Percentiles rank a stretch among this genome's conserved stretches.
These are phyloP conservation scores for Kodamaea fungicola DNA, from an alignment of 1,139 yeast genomes.

Conservation along the genomic window DNA sequence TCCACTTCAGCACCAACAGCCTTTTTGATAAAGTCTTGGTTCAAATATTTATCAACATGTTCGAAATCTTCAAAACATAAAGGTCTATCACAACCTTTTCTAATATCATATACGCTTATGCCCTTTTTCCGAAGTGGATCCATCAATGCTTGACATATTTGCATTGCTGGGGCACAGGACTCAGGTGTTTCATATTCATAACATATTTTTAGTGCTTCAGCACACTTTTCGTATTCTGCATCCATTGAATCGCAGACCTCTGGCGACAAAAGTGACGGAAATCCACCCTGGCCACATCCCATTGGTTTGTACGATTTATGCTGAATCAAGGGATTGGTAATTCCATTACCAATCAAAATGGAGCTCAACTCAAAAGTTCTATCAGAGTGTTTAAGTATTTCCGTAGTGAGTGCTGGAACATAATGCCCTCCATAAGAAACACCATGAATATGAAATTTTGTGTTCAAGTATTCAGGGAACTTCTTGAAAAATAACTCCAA, in stretches of 20 bases:
- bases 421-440: conserved; percentile 90
- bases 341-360: conserved; percentile 79
- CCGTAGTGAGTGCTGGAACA: conserved; percentile 75
- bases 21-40: conserved; percentile 53
- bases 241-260: conserved; percentile 57
- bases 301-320: conserved; percentile 69
- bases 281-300: conserved; percentile 85
- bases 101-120: conserved; percentile 66
- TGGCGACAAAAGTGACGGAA: conserved; percentile 59
- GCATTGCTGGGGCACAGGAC: conserved; percentile 53
- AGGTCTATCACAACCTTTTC: conserved; percentile 50
- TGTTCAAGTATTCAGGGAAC: conserved; percentile 58
- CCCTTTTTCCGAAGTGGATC: conserved; percentile 58
- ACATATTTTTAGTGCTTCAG: conserved; percentile 49
- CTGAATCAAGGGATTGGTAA: conserved; percentile 73
- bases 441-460: conserved; percentile 78
- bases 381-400: conserved; percentile 63
- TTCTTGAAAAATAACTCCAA: conserved; percentile 73
- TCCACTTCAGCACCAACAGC: conserved; percentile 63
- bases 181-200: conserved; percentile 42
- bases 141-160: conserved; percentile 41
- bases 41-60: conserved; percentile 56
- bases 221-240: conserved; percentile 55
- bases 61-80: conserved; percentile 59
- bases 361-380: conserved; percentile 66